These are phyloP conservation scores for Blastobotrys raffinosifermentans DNA, from an alignment of 1,139 yeast genomes.

Conservation along the genomic window DNA sequence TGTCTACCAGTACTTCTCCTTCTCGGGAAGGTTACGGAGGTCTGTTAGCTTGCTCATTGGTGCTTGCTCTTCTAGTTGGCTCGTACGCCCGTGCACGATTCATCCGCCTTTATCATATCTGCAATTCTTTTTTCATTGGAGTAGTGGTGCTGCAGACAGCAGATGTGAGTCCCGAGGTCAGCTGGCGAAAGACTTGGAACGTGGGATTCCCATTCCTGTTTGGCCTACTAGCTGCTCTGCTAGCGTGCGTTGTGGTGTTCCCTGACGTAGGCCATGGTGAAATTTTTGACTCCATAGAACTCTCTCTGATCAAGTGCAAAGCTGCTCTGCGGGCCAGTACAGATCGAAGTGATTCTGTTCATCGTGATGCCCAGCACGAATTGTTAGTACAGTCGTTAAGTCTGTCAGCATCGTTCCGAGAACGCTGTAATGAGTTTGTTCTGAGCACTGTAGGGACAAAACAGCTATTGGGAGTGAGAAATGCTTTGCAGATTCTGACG, in stretches of 20 bases:
- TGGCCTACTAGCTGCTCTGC: constrained; percentile 38
- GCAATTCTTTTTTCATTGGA: constrained; percentile 19
- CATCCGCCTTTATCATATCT: constrained; percentile 36
- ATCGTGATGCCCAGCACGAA: constrained; percentile 19
- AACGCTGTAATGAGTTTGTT: constrained; percentile 39
- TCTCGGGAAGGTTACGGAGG: constrained; percentile 43
- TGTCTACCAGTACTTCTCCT: constrained; percentile 38
- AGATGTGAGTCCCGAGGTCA: constrained; percentile 15
- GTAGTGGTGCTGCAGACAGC: constrained; percentile 28
- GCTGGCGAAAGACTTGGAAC: constrained; percentile 39
- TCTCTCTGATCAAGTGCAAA: constrained; percentile 17
- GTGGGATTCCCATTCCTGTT: constrained; percentile 41
- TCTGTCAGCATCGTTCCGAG: constrained; percentile 40
- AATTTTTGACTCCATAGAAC: constrained; percentile 15
- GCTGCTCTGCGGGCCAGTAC: constrained; percentile 12
- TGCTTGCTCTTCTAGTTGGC: constrained; percentile 35
- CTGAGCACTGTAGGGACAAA: constrained; percentile 33
- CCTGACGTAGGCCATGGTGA: constrained; percentile 39
- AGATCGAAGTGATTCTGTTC: constrained; percentile 14
- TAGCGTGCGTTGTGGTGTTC: constrained; percentile 32
- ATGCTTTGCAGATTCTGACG: constrained; percentile 36
- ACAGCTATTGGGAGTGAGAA: constrained; percentile 36
- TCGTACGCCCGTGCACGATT: constrained; percentile 41
- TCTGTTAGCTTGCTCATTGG: constrained; percentile 39
- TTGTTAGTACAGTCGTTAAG: constrained; percentile 33